Conservation (phyloP, 257 asterid species). For the Plantago elongata region DNA sequence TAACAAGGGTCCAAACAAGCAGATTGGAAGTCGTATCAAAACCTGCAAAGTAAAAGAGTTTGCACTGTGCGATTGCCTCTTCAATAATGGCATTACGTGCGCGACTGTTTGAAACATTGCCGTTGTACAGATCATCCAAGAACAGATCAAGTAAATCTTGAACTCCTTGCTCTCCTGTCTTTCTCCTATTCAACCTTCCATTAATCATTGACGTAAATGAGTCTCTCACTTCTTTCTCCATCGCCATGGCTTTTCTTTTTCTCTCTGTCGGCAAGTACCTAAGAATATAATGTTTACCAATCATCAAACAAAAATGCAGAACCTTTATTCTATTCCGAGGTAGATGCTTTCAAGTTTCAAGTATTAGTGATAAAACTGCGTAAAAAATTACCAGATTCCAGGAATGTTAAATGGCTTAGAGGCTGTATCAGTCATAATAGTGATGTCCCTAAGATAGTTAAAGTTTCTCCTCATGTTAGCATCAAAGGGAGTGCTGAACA, state of each 20-base stretch:
- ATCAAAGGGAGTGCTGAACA: slow-evolving; percentile 5
- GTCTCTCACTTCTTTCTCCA: slow-evolving; percentile 7
- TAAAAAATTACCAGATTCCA: slow-evolving; percentile 10
- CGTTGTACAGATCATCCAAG: not conserved
- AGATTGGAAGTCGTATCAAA: slow-evolving; percentile 6
- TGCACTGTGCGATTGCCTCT: slow-evolving; percentile 20
- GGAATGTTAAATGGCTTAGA: slow-evolving; percentile 19
- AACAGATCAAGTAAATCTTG: slow-evolving; percentile 8
- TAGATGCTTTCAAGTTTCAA: not conserved
- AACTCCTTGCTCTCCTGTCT: not conserved
- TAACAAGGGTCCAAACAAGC: slow-evolving; percentile 23
- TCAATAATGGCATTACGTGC: not conserved
- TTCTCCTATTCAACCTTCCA: not conserved
- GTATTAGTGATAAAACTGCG: not conserved
- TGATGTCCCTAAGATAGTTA: slow-evolving; percentile 8
- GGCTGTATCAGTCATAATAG: slow-evolving; percentile 11
- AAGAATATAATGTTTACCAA: too few species aligned
- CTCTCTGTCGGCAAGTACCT: slow-evolving; percentile 6
- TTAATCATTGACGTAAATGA: not conserved
- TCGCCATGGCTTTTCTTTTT: slow-evolving; percentile 5
- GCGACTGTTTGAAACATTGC: not conserved
- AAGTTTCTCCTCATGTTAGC: slow-evolving; percentile 4
- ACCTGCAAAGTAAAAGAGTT: slow-evolving; percentile 11
- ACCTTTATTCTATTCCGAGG: too few species aligned
- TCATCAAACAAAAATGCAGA: too few species aligned